Evolutionary conservation across 2,329 filamentous ascomycete species (phyloP).

Genomic region (Lasiodiplodia theobromae): DNA sequence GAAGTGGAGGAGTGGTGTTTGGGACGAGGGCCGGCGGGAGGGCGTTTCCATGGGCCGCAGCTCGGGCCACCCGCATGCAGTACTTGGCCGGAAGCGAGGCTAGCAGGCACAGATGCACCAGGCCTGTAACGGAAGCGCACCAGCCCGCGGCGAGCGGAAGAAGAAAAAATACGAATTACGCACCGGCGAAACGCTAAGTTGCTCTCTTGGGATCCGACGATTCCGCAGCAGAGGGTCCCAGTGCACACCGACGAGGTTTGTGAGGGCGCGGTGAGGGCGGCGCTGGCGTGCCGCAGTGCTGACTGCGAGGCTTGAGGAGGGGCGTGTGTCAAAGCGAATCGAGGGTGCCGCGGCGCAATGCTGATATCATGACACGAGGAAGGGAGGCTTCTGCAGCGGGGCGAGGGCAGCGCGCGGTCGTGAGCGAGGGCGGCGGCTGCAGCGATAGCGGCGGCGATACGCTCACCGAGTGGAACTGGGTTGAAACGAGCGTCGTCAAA

Average conservation of each 20-base stretch:
- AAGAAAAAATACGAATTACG: slow-evolving; percentile 28
- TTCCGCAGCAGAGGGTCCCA: slow-evolving; percentile 9
- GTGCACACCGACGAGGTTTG: neutral
- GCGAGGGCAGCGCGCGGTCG: slow-evolving; percentile 18
- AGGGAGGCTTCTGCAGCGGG: slow-evolving; percentile 15
- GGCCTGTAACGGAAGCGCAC: slow-evolving; percentile 9
- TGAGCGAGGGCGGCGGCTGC: slow-evolving; percentile 25
- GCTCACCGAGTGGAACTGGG: slow-evolving; percentile 18
- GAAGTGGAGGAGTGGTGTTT: slow-evolving; percentile 15
- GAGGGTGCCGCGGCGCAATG: slow-evolving; percentile 17
- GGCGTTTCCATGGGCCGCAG: slow-evolving; percentile 26
- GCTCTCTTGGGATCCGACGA: slow-evolving; percentile 13
- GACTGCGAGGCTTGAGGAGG: slow-evolving; percentile 16
- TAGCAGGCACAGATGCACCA: slow-evolving; percentile 28
- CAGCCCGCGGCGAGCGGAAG: slow-evolving; percentile 23
- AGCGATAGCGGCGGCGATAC: slow-evolving; percentile 22
- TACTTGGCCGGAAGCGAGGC: slow-evolving; percentile 27
- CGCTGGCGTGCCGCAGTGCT: slow-evolving; percentile 14
- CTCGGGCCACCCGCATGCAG: slow-evolving; percentile 29
- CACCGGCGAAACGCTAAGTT: slow-evolving; percentile 22
- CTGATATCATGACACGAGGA: slow-evolving; percentile 27
- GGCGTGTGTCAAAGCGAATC: neutral
- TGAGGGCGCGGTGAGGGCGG: neutral
- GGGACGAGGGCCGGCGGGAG: slow-evolving; percentile 19
- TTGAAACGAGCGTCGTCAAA: slow-evolving; percentile 25